Conservation (phyloP, 2,329 filamentous ascomycete species). For the Aspergillus sp. region DNA sequence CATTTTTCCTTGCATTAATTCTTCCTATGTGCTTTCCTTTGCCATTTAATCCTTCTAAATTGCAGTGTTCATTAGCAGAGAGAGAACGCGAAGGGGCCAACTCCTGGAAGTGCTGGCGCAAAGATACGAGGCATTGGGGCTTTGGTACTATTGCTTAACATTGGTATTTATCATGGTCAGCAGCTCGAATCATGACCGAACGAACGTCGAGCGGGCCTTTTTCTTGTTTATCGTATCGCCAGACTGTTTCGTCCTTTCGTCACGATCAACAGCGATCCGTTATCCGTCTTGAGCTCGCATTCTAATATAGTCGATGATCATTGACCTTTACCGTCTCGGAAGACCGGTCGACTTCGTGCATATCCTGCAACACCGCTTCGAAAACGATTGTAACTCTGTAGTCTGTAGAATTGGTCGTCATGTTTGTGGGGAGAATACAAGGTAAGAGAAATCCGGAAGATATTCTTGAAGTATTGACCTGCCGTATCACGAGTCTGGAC, state of each 20-base stretch:
- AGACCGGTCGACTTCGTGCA: slow-evolving; percentile 15
- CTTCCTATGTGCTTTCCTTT: slow-evolving; percentile 10
- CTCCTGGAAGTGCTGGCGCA: neutral
- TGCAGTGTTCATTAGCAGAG: slow-evolving; percentile 10
- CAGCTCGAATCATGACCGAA: slow-evolving; percentile 31
- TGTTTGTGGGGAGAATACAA: neutral
- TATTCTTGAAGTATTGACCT: neutral
- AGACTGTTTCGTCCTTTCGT: slow-evolving; percentile 26
- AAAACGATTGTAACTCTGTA: slow-evolving; percentile 13
- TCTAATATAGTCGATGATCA: slow-evolving; percentile 28
- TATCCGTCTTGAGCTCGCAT: slow-evolving; percentile 26
- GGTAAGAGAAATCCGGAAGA: neutral
- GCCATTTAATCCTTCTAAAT: slow-evolving; percentile 13
- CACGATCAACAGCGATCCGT: slow-evolving; percentile 27
- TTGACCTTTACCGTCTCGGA: slow-evolving; percentile 19
- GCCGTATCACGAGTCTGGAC: neutral
- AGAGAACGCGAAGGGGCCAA: neutral
- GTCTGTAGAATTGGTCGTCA: neutral
- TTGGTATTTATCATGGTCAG: slow-evolving; percentile 34
- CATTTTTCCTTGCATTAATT: neutral
- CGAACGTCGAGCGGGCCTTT: slow-evolving; percentile 29
- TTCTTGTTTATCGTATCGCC: slow-evolving; percentile 19
- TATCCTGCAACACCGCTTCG: slow-evolving; percentile 2
- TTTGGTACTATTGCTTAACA: slow-evolving; percentile 17
- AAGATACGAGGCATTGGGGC: slow-evolving; percentile 7